These are phyloP conservation scores for Arachnomyces sp. DNA, from an alignment of 2,329 filamentous ascomycete species.

Conservation along the genomic window DNA sequence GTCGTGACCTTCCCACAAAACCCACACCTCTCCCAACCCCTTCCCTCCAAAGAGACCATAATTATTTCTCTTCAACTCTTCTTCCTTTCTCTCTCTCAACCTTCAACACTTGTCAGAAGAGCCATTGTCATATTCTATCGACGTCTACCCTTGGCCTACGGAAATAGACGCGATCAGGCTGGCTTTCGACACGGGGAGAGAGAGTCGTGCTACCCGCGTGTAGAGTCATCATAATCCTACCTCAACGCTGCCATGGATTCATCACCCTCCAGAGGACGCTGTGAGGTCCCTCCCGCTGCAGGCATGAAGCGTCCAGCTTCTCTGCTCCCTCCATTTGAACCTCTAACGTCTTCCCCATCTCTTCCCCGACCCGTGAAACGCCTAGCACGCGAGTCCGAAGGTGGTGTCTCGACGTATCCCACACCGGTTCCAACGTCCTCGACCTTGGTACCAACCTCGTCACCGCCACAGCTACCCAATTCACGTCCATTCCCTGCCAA, in stretches of 20 bases:
- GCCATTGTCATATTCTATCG: conserved; percentile 1
- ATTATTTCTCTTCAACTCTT: conserved; percentile 1
- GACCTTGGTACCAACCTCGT: conserved; percentile 82
- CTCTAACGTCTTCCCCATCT: conserved; percentile 41
- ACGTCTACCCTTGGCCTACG: neutral
- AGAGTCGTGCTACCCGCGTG: conserved; percentile 4
- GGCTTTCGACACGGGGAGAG: neutral
- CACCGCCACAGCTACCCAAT: conserved; percentile 55
- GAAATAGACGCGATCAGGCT: conserved; percentile 5
- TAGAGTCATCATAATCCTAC: conserved; percentile 8
- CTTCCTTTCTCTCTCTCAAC: neutral
- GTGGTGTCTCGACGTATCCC: conserved; percentile 61
- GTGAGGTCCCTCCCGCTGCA: conserved; percentile 22
- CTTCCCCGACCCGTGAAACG: conserved; percentile 42
- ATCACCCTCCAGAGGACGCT: conserved; percentile 28
- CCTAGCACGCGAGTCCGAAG: conserved; percentile 36
- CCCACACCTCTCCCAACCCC: neutral
- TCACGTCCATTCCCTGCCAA: conserved; percentile 46
- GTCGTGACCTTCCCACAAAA: conserved; percentile 5
- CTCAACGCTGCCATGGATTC: conserved; percentile 29
- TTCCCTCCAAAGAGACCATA: conserved; percentile 6
- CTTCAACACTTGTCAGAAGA: neutral
- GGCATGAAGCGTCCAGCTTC: conserved; percentile 42
- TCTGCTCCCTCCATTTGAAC: conserved; percentile 44
- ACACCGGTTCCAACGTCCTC: conserved; percentile 92